Evolutionary conservation across 2,329 filamentous ascomycete species (phyloP).

Genomic region (Onygena corvina): DNA sequence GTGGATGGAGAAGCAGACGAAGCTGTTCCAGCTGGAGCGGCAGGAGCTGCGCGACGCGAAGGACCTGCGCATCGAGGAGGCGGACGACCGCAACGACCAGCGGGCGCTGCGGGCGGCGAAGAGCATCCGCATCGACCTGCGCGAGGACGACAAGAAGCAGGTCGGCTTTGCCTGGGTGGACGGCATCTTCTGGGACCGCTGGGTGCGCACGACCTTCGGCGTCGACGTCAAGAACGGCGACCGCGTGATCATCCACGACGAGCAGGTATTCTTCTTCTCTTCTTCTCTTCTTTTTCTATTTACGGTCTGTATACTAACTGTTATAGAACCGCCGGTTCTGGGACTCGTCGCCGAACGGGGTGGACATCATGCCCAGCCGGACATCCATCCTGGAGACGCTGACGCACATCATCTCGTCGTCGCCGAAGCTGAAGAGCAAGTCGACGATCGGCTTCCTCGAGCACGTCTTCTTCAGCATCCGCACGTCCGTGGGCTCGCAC

Average conservation of each 20-base stretch:
- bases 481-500: slow-evolving; percentile 33
- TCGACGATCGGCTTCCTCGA: slow-evolving; percentile 39
- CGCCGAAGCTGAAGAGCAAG: slow-evolving; percentile 39
- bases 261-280: slow-evolving; percentile 58
- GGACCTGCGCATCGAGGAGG: slow-evolving; percentile 90
- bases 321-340: slow-evolving; percentile 79
- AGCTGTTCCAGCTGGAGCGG: slow-evolving; percentile 81
- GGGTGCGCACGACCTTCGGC: slow-evolving; percentile 90
- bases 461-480: slow-evolving; percentile 35
- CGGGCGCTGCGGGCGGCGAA: slow-evolving; percentile 77
- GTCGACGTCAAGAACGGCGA: slow-evolving; percentile 78
- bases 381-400: slow-evolving; percentile 81
- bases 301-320: slow-evolving; percentile 1
- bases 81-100: slow-evolving; percentile 83
- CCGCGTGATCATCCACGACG: slow-evolving; percentile 89
- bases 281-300: slow-evolving; percentile 11
- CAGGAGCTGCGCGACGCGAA: slow-evolving; percentile 91
- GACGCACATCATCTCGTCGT: slow-evolving; percentile 39
- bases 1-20: slow-evolving; percentile 95
- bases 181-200: slow-evolving; percentile 92
- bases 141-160: slow-evolving; percentile 72
- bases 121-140: slow-evolving; percentile 81
- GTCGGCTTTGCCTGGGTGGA: slow-evolving; percentile 97
- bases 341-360: slow-evolving; percentile 81
- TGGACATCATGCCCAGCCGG: slow-evolving; percentile 76